These are phyloP conservation scores for Astragalus membranaceus DNA, from an alignment of 306 rosid species.

Conservation along the genomic window DNA sequence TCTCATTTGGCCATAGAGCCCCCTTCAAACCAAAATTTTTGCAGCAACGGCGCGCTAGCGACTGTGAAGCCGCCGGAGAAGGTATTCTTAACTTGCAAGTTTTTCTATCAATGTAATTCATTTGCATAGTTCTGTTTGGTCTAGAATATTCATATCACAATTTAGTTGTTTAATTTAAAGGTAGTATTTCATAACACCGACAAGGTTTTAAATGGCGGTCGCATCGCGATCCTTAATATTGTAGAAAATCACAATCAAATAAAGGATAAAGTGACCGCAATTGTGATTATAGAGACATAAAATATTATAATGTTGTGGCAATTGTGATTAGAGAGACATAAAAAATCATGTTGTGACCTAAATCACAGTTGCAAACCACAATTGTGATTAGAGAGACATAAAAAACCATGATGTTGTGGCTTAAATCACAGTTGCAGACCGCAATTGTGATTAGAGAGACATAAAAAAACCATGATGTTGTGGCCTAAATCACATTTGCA, in stretches of 20 bases:
- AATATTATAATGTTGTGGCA: background rate
- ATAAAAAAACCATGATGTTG: background rate
- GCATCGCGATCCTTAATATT: background rate
- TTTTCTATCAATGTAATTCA: background rate
- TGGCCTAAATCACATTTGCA: background rate
- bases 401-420: background rate
- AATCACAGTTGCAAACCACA: background rate
- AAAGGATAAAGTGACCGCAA: background rate
- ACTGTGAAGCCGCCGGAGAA: slow-evolving; percentile 35
- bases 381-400: background rate
- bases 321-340: background rate
- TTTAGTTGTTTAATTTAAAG: no score
- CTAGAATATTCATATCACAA: background rate
- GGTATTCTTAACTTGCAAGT: slow-evolving; percentile 33
- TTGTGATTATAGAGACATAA: background rate
- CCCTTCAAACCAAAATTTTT: slow-evolving; percentile 98
- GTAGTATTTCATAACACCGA: no score
- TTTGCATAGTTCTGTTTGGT: background rate
- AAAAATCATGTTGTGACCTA: background rate
- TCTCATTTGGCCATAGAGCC: slow-evolving; percentile 60
- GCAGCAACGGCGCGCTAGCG: slow-evolving; percentile 19
- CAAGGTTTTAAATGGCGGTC: background rate
- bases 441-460: background rate
- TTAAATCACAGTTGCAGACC: background rate
- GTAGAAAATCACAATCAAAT: background rate